A percentile compares a stretch with the other conserved stretches of the same genome.
Evolutionary conservation across 2,329 filamentous ascomycete genomes (phyloP).

Genomic region (Grosmannia clavigera): DNA sequence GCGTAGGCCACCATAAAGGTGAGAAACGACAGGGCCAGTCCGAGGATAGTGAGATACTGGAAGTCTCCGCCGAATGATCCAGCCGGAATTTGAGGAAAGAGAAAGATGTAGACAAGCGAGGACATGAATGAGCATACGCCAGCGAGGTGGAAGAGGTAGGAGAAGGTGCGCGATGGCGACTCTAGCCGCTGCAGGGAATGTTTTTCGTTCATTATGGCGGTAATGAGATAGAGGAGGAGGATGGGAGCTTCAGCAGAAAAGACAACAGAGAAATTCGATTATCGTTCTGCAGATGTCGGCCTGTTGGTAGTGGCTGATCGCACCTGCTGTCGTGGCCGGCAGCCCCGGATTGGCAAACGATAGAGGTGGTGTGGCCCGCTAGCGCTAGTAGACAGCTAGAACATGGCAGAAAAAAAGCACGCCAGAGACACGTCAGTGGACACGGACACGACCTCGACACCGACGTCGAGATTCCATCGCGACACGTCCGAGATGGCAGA

Average conservation of each 20-base stretch:
- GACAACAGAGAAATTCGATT: not conserved
- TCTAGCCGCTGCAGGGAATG: conserved; percentile 55
- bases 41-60: conserved; percentile 65
- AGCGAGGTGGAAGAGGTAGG: conserved; percentile 46
- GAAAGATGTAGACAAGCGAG: conserved; percentile 38
- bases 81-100: conserved; percentile 39
- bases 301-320: not conserved
- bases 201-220: conserved; percentile 21
- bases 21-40: conserved; percentile 45
- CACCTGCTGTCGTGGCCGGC: not conserved
- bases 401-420: not conserved
- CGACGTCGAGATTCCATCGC: not conserved
- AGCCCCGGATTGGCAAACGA: not conserved
- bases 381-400: not conserved
- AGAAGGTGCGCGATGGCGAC: conserved; percentile 52
- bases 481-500: conserved; percentile 6
- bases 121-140: conserved; percentile 40
- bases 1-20: conserved; percentile 51
- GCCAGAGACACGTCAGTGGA: conserved; percentile 7
- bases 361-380: not conserved
- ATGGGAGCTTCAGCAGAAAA: not conserved
- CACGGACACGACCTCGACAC: conserved; percentile 9
- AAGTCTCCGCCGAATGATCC: conserved; percentile 54
- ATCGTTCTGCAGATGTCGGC: too few relatives aligned
- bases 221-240: not conserved